Conservation (phyloP, 805 yeast genomes). For the Helenozyma baotianmanensis region DNA sequence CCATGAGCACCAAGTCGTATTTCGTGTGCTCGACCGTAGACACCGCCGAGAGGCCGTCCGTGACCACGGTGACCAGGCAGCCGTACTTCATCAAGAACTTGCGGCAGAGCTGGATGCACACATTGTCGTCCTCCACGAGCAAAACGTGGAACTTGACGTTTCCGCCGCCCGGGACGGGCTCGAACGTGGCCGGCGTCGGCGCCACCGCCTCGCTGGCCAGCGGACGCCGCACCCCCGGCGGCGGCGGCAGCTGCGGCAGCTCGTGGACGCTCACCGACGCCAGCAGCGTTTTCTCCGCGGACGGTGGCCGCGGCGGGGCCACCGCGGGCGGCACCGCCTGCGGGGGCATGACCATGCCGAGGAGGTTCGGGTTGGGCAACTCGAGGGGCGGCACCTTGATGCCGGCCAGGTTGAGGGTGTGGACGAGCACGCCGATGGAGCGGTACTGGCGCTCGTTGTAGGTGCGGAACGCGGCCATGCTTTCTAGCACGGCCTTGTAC, state of each 20-base stretch:
- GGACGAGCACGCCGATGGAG: constrained; percentile 47
- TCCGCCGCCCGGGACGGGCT: constrained; percentile 14
- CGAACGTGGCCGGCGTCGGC: constrained; percentile 16
- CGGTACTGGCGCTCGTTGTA: constrained; percentile 53
- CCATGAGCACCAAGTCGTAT: constrained; percentile 79
- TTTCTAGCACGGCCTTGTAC: constrained; percentile 61
- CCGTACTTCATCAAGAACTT: constrained; percentile 84
- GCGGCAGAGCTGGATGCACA: constrained; percentile 77
- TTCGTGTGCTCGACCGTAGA: constrained; percentile 64
- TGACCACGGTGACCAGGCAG: constrained; percentile 86
- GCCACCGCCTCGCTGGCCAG: constrained; percentile 1
- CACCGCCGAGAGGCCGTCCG: constrained; percentile 89
- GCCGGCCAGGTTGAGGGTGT: constrained; percentile 52
- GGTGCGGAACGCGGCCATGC: constrained; percentile 51
- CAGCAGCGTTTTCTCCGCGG: constrained; percentile 1
- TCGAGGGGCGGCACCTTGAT: constrained; percentile 64
- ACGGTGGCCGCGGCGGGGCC: constrained; percentile 1
- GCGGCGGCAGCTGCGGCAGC: too few species aligned
- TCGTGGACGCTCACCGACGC: constrained; percentile 1
- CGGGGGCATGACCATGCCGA: constrained; percentile 18
- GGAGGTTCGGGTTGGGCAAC: constrained; percentile 40
- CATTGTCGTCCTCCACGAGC: constrained; percentile 75
- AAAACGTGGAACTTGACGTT: constrained; percentile 62
- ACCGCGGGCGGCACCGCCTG: constrained; percentile 2
- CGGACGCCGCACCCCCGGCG: constrained; percentile 1